Evolutionary conservation across 768 basidiomycete genomes (phyloP).

Genomic region (Suillus spraguei): DNA sequence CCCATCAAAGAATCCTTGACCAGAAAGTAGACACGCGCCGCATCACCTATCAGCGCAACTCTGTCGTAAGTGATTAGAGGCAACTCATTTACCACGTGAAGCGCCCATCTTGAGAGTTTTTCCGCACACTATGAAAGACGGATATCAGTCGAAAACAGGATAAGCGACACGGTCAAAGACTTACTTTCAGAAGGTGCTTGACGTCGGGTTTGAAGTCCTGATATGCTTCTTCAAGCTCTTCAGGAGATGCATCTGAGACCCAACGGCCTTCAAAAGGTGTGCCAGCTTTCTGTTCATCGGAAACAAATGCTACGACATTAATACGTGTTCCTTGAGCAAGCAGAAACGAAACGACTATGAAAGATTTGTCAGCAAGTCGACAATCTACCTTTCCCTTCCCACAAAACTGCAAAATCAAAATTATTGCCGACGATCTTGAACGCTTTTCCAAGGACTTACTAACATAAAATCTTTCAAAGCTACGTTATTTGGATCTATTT

Average conservation of each 20-base stretch:
- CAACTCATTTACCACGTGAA: constrained; percentile 45
- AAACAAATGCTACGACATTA: constrained; percentile 37
- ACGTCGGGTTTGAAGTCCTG: constrained; percentile 42
- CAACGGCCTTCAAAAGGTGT: constrained; percentile 35
- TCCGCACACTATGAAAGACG: constrained; percentile 33
- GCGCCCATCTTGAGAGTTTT: constrained; percentile 44
- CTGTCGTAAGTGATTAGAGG: constrained; percentile 40
- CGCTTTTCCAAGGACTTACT: constrained; percentile 22
- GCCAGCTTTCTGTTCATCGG: constrained; percentile 31
- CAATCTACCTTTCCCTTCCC: constrained; percentile 14
- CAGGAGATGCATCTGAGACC: constrained; percentile 30
- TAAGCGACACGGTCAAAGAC: not conserved
- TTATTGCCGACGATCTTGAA: constrained; percentile 20
- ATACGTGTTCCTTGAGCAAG: constrained; percentile 38
- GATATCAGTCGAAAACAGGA: not conserved
- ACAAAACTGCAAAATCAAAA: constrained; percentile 14
- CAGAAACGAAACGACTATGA: constrained; percentile 41
- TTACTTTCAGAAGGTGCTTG: constrained; percentile 31
- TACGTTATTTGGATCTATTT: constrained; percentile 24
- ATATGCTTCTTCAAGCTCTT: constrained; percentile 36
- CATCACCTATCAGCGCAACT: constrained; percentile 53
- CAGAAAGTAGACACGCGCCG: constrained; percentile 32
- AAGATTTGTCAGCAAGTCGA: not conserved
- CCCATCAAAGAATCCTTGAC: not conserved
- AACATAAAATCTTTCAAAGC: constrained; percentile 20